A percentile compares a stretch with the other conserved stretches of the same genome.
These are phyloP conservation scores for Candida sithepensis DNA, from an alignment of 805 yeast species.

Conservation along the genomic window DNA sequence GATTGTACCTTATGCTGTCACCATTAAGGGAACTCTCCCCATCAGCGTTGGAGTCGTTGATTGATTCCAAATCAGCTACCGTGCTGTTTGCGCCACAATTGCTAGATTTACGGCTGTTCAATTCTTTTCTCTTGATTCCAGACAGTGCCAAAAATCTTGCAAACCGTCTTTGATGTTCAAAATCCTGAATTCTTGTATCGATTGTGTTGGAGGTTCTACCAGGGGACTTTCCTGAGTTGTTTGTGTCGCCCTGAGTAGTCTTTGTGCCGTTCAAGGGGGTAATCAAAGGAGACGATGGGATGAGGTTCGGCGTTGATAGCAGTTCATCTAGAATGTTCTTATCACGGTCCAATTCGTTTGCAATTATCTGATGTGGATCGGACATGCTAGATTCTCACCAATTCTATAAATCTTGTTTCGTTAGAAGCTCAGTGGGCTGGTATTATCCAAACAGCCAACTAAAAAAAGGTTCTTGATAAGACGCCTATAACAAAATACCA, in stretches of 20 bases:
- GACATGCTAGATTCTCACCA: neutral
- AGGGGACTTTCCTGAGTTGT: too few species aligned
- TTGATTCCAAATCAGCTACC: neutral
- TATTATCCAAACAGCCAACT: neutral
- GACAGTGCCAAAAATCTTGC: constrained; percentile 22
- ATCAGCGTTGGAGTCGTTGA: neutral
- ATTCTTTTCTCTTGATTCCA: constrained; percentile 19
- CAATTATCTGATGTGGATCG: constrained; percentile 4
- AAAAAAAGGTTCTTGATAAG: neutral
- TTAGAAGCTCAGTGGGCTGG: too few species aligned
- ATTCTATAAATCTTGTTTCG: too few species aligned
- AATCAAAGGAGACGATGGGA: constrained; percentile 54
- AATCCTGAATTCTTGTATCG: constrained; percentile 16
- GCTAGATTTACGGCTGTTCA: neutral
- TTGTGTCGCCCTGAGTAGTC: neutral
- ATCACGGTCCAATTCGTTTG: constrained; percentile 11
- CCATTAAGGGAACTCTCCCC: constrained; percentile 4
- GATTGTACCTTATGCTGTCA: constrained; percentile 14
- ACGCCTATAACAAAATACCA: neutral
- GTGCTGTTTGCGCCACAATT: neutral
- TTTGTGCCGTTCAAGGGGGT: constrained; percentile 35
- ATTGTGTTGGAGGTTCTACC: neutral
- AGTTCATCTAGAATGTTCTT: constrained; percentile 33
- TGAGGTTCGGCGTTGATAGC: constrained; percentile 44
- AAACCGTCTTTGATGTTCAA: constrained; percentile 26